These are phyloP conservation scores for Neonectria punicea DNA, from an alignment of 2,329 filamentous ascomycete species.

Conservation along the genomic window DNA sequence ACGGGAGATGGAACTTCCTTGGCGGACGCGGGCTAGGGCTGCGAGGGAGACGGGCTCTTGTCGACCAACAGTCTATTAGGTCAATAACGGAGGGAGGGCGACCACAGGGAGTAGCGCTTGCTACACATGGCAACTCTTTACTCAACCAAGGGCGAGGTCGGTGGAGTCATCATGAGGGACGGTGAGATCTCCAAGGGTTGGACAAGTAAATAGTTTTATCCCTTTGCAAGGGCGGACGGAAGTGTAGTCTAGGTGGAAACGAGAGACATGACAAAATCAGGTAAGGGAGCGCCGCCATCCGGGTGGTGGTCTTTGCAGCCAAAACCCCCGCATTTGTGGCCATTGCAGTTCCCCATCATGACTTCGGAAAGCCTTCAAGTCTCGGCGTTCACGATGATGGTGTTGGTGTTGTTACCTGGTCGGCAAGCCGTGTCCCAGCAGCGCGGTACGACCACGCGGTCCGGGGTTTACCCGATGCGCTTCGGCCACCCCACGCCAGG, in stretches of 20 bases:
- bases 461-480: conserved; percentile 42
- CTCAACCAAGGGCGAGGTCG: not conserved
- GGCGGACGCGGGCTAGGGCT: conserved; percentile 12
- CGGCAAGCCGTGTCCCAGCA: conserved; percentile 23
- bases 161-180: not conserved
- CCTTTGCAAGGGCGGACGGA: conserved; percentile 1
- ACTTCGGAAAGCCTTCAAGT: too few species aligned
- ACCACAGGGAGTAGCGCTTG: not conserved
- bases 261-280: not conserved
- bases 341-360: not conserved
- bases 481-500: conserved; percentile 26
- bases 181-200: not conserved
- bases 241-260: not conserved
- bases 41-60: not conserved
- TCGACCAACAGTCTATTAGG: not conserved
- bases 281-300: not conserved
- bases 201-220: not conserved
- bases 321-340: not conserved
- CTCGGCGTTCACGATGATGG: conserved; percentile 14
- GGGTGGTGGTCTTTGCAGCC: too few species aligned
- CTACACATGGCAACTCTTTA: too few species aligned
- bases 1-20: conserved; percentile 15
- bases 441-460: conserved; percentile 29
- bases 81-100: not conserved
- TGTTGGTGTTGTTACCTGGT: conserved; percentile 18